phyloP scores from a whole-genome alignment of 2,329 filamentous ascomycete genomes.

The Coniochaeta sp. region DNA sequence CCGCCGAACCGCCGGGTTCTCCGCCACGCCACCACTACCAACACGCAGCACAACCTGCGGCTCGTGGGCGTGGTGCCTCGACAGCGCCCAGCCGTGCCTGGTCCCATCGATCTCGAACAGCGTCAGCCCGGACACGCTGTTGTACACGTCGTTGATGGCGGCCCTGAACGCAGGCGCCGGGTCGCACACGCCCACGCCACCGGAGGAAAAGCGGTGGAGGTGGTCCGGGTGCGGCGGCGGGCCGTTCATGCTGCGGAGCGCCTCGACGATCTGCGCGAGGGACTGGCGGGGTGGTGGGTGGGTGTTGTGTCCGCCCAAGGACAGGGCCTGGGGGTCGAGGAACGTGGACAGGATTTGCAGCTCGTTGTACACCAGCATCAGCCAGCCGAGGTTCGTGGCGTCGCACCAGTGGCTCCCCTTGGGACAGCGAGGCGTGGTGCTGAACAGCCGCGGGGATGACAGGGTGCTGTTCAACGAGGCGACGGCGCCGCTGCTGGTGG shows the following conservation, averaged over 20 bases:
- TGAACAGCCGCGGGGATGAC: constrained; percentile 16
- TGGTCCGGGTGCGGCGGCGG: constrained; percentile 27
- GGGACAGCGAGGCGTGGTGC: constrained; percentile 37
- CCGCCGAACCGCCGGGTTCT: neutral
- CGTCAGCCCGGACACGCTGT: constrained; percentile 41
- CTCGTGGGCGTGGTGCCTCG: constrained; percentile 26
- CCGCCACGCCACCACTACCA: neutral
- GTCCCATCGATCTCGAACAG: constrained; percentile 40
- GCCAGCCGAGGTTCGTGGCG: constrained; percentile 44
- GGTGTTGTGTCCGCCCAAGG: neutral
- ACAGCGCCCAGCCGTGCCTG: constrained; percentile 42
- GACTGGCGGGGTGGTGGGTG: constrained; percentile 25
- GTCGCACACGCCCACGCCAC: constrained; percentile 43
- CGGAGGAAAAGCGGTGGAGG: too few species aligned
- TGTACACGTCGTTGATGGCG: constrained; percentile 42
- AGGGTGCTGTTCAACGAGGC: neutral
- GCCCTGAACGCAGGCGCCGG: constrained; percentile 38
- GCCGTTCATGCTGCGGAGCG: constrained; percentile 34
- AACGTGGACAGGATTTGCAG: constrained; percentile 31
- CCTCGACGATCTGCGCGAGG: constrained; percentile 36
- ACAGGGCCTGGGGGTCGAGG: constrained; percentile 7
- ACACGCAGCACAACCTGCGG: constrained; percentile 23
- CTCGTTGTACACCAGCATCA: constrained; percentile 44
- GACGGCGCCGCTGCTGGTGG: neutral
- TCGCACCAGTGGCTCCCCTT: constrained; percentile 43